Evolutionary conservation across 768 basidiomycete species (phyloP), one percentile per base, ranked within the genome.

Genomic region (Cantharellus anzutake): DNA sequence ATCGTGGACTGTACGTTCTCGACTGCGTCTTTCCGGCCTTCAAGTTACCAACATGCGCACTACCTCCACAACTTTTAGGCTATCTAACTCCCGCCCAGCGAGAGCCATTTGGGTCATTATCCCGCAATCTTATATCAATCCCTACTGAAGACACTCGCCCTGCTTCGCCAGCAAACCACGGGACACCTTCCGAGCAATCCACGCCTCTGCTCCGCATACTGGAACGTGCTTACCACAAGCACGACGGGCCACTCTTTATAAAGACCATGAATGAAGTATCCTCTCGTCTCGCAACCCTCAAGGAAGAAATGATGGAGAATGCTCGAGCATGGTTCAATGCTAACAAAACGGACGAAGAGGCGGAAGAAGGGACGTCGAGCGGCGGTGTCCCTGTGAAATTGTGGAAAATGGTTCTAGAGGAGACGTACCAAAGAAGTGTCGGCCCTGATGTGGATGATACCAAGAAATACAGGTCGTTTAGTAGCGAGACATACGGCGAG

Each of bases 391-490:
- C 82, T 0, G 73, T 80, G 53, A 75, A 78, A 41, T 78, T 92
- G 2, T 73, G 85, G 60, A 76, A 81, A 72, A 81, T 84, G 48
- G 78, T 94, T 55, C 75, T 86, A 58, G 90, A 92, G 51, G 91
- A 97, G 73, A 86, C 83, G 42, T 98, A 99, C 66, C 90, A 97
- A 67, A 80, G 96, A 37, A 80, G 82, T 16, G 92, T 97, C 1
- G 93, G 93, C 3, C 96, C 96, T 0, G 80, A 86, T 65, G 80
- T 92, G n/a, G 79, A 80, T 58, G 78, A 76, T 60, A 76, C 98
- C 59, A 82, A 78, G 66, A 79, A 82, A 64, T 93, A 97, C 69
- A 80, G 65, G 80, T 87, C 39, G 82, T 93, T 73, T 82, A 86
- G 59, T 38, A 67, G 83, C 66, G 83, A 83, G 58, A 87, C 86